These are phyloP conservation scores for Stenogyne calaminthoides DNA, from an alignment of 305 asterid genomes.

Conservation along the genomic window DNA sequence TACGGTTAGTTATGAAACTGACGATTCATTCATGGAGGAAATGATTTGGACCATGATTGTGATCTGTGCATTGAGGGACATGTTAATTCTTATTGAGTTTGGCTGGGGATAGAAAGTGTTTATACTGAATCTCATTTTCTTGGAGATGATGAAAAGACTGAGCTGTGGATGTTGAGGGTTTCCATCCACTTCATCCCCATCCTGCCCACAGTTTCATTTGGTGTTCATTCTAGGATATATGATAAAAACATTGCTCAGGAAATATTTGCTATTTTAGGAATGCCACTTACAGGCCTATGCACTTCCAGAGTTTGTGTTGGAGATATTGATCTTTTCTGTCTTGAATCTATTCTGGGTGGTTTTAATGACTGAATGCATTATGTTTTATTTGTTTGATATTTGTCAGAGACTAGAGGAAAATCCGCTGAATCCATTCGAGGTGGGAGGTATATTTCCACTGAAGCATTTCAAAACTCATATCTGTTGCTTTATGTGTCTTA, in stretches of 20 bases:
- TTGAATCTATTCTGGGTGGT: neutral
- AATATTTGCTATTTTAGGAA: conserved; percentile 3
- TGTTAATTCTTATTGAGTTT: conserved; percentile 5
- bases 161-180: conserved; percentile 13
- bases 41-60: neutral
- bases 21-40: conserved; percentile 24
- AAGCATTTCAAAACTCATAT: neutral
- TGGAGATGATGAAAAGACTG: neutral
- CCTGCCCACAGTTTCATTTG: conserved; percentile 1
- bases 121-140: neutral
- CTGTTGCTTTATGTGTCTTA: neutral
- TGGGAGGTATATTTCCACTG: conserved; percentile 71
- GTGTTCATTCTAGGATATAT: neutral
- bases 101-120: neutral
- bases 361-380: conserved; percentile 10
- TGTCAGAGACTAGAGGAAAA: conserved; percentile 80
- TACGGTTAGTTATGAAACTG: neutral
- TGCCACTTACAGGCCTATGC: conserved; percentile 11
- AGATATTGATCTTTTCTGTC: neutral
- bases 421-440: conserved; percentile 98
- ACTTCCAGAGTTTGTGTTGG: conserved; percentile 3
- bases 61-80: conserved; percentile 15
- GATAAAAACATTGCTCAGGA: conserved; percentile 1
- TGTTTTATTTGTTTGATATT: conserved; percentile 22
- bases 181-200: conserved; percentile 3